A percentile compares a stretch with the other conserved stretches of the same genome.
Conservation (phyloP, 495 filamentous ascomycete genomes). For the Chaetomium fimeti region DNA sequence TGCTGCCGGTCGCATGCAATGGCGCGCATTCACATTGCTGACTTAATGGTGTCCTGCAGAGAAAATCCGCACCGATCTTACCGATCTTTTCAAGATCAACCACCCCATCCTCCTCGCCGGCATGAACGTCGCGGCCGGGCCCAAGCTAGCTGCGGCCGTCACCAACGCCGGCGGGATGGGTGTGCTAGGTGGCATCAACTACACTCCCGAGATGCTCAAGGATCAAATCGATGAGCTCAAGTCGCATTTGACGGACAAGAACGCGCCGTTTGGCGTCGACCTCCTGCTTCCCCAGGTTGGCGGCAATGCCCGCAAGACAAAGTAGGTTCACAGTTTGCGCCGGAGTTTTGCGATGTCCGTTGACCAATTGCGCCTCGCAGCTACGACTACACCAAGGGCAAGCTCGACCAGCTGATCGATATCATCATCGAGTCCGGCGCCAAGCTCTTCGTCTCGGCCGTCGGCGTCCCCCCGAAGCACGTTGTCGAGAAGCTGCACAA, state of each 20-base stretch:
- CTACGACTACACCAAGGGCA: constrained; percentile 99
- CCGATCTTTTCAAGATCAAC: constrained; percentile 95
- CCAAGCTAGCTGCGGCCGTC: constrained; percentile 94
- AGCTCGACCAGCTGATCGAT: constrained; percentile 85
- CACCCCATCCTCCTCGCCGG: constrained; percentile 94
- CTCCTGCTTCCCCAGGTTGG: constrained; percentile 92
- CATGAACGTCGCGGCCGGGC: constrained; percentile 98
- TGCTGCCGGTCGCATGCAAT: neutral
- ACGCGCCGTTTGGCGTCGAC: constrained; percentile 97
- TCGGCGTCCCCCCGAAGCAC: constrained; percentile 85
- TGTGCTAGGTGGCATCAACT: constrained; percentile 94
- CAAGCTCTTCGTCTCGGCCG: constrained; percentile 92
- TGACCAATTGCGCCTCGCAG: constrained; percentile 45
- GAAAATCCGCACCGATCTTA: constrained; percentile 81
- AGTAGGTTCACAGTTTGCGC: constrained; percentile 54
- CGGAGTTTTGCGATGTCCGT: neutral
- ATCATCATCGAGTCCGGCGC: constrained; percentile 90
- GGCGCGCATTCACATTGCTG: neutral
- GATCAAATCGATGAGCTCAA: constrained; percentile 96
- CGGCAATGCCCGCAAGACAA: constrained; percentile 88
- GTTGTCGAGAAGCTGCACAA: constrained; percentile 89
- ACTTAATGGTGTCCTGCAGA: constrained; percentile 51
- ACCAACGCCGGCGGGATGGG: constrained; percentile 96
- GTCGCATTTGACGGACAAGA: constrained; percentile 85
- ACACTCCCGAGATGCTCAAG: constrained; percentile 93